phyloP scores from a whole-genome alignment of 106 monocot genomes.

The Amphibolis antarctica region DNA sequence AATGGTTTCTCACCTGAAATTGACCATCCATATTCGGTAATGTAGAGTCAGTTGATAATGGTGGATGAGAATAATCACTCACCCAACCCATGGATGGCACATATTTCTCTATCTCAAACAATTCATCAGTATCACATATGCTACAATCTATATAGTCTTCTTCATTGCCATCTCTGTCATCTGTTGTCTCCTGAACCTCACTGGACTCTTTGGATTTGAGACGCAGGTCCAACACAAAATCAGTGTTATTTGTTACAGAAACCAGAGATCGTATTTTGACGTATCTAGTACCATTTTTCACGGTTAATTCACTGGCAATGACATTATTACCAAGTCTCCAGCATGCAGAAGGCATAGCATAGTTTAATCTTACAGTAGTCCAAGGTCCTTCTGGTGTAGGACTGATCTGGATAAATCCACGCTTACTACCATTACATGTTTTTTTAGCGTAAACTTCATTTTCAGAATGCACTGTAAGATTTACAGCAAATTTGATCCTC shows the following conservation, averaged over 20 bases:
- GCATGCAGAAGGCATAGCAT: constrained; percentile 70
- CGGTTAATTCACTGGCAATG: constrained; percentile 81
- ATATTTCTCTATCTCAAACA: constrained; percentile 63
- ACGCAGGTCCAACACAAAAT: constrained; percentile 45
- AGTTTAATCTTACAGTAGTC: constrained; percentile 91
- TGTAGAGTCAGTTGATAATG: constrained; percentile 10
- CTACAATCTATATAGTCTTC: constrained; percentile 14
- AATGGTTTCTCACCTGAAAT: constrained; percentile 30
- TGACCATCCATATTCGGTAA: constrained; percentile 5
- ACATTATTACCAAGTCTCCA: constrained; percentile 94
- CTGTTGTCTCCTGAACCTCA: constrained; percentile 7
- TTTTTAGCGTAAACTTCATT: constrained; percentile 17
- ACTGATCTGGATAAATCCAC: constrained; percentile 80
- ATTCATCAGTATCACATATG: constrained; percentile 47
- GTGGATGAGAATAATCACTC: constrained; percentile 15
- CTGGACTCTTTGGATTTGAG: constrained; percentile 35
- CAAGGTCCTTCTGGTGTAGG: constrained; percentile 84
- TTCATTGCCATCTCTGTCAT: constrained; percentile 8
- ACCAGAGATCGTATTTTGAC: constrained; percentile 80
- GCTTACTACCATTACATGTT: constrained; percentile 18
- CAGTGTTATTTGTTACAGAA: constrained; percentile 74
- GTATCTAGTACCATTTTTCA: constrained; percentile 80
- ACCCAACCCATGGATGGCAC: constrained; percentile 54
- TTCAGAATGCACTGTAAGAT: constrained; percentile 40
- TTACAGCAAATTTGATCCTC: constrained; percentile 61